phyloP scores from a whole-genome alignment of 768 basidiomycete species.

The Boletales sp. region DNA sequence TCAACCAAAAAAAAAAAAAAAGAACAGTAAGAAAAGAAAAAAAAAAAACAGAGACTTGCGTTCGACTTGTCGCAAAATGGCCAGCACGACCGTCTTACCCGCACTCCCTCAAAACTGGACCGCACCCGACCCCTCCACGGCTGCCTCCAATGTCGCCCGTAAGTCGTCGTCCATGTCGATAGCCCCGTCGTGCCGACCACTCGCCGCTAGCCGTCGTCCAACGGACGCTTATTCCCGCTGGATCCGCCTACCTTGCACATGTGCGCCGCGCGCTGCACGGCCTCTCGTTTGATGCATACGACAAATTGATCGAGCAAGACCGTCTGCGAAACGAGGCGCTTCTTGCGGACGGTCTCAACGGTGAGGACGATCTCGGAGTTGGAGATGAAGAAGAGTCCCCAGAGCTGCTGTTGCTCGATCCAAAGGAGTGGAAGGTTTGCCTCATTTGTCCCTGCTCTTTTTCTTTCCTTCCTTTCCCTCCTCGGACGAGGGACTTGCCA shows the following conservation, averaged over 20 bases:
- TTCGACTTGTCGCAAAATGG: constrained; percentile 12
- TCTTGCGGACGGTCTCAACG: constrained; percentile 43
- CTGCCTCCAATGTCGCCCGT: constrained; percentile 25
- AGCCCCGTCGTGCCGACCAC: constrained; percentile 4
- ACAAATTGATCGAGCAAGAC: constrained; percentile 58
- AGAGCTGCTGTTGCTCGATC: constrained; percentile 72
- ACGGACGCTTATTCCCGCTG: constrained; percentile 72
- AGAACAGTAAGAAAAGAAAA: background rate
- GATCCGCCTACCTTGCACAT: constrained; percentile 82
- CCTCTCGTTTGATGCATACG: constrained; percentile 80
- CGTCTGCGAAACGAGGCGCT: constrained; percentile 48
- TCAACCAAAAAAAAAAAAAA: background rate
- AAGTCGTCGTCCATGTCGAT: constrained; percentile 5
- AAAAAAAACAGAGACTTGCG: background rate
- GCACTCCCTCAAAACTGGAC: constrained; percentile 24
- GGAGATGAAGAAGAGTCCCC: constrained; percentile 84
- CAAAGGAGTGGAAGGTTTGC: constrained; percentile 95
- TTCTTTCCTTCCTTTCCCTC: background rate
- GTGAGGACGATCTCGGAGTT: constrained; percentile 85
- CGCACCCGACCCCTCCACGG: constrained; percentile 8
- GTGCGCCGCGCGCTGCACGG: constrained; percentile 72
- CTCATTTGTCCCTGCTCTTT: background rate
- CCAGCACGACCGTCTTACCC: constrained; percentile 23
- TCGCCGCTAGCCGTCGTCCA: constrained; percentile 29
- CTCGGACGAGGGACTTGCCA: background rate